Conservation (phyloP, 306 rosid species). For the Vigna mungo region DNA sequence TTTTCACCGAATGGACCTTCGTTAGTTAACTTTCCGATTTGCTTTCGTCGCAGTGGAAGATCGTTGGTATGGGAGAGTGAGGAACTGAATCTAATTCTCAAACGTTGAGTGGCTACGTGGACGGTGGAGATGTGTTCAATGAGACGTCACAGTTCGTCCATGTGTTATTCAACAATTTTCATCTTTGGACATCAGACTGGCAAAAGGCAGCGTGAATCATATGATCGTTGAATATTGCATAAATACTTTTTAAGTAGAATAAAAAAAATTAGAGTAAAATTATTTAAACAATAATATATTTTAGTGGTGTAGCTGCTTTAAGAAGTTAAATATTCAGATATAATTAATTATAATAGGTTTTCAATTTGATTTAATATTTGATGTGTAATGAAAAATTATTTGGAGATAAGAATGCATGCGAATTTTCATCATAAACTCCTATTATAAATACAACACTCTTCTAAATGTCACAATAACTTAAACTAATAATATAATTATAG, state of each 20-base stretch:
- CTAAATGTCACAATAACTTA: no score
- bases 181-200: not conserved
- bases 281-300: not conserved
- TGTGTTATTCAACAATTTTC: not conserved
- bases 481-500: no score
- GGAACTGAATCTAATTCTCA: not conserved
- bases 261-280: not conserved
- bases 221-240: not conserved
- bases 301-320: no score
- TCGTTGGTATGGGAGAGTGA: constrained; percentile 24
- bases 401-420: no score
- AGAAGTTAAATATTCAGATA: no score
- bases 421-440: no score
- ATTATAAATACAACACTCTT: no score
- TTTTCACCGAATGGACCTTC: not conserved
- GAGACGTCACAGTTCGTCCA: constrained; percentile 9
- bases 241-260: not conserved
- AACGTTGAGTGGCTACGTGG: constrained; percentile 41
- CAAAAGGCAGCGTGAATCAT: not conserved
- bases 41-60: constrained; percentile 10
- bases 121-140: constrained; percentile 45
- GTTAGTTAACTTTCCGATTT: constrained; percentile 1
- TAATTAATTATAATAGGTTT: no score
- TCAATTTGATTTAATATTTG: not conserved
- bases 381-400: no score